A percentile compares a stretch with the other conserved stretches of the same genome.
These are phyloP conservation scores for Clavispora asparagi DNA, from an alignment of 805 yeast genomes.

Conservation along the genomic window DNA sequence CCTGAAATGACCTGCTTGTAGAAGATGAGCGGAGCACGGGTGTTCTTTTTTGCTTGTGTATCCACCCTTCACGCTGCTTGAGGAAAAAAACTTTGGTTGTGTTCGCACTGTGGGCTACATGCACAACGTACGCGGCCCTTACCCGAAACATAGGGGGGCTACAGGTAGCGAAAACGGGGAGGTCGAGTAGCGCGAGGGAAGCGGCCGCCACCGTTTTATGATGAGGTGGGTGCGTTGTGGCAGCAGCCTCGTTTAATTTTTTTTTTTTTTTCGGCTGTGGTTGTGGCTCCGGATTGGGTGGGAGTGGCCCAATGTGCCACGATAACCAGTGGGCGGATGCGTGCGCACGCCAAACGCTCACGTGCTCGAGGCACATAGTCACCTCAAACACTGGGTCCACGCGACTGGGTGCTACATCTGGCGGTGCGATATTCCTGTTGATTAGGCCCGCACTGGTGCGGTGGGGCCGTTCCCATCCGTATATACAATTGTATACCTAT, in stretches of 20 bases:
- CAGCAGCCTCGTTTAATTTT: no score
- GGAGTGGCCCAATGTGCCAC: background rate
- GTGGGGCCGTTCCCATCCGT: background rate
- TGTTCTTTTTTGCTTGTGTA: background rate
- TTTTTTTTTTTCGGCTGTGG: no score
- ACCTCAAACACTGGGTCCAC: background rate
- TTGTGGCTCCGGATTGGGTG: no score
- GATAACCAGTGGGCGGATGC: background rate
- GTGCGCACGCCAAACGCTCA: background rate
- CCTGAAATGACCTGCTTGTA: background rate
- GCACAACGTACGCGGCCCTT: slow-evolving; percentile 1
- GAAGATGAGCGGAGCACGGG: background rate
- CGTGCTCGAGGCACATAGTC: background rate
- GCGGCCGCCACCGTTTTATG: no score
- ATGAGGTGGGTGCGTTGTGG: no score
- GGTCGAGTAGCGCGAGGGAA: no score
- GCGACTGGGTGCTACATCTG: background rate
- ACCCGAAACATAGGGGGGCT: slow-evolving; percentile 1
- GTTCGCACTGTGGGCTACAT: background rate
- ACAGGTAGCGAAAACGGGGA: no score
- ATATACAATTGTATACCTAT: background rate
- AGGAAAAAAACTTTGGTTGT: background rate
- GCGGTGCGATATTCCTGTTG: background rate
- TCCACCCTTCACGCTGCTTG: background rate
- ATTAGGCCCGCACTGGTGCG: no score